Percentiles rank a stretch among this genome's conserved stretches.
Conservation (phyloP, 305 asterid species). For the Solanum hybrid region DNA sequence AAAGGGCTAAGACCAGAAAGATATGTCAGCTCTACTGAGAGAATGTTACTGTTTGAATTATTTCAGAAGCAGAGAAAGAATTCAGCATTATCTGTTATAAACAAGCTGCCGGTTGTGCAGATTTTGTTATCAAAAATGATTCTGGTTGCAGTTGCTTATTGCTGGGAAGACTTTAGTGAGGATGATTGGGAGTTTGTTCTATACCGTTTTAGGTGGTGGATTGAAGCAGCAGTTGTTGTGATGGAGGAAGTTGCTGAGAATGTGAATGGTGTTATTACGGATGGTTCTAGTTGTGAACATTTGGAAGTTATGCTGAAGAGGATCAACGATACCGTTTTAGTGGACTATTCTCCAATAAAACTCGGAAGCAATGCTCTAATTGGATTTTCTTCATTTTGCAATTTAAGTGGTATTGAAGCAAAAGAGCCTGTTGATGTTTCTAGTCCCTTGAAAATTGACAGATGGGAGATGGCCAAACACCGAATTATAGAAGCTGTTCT, state of each 20-base stretch:
- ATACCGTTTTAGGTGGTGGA: constrained; percentile 83
- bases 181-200: constrained; percentile 91
- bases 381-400: constrained; percentile 62
- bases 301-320: constrained; percentile 31
- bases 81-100: constrained; percentile 45
- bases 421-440: constrained; percentile 29
- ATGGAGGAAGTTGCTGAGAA: constrained; percentile 86
- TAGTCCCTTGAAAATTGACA: constrained; percentile 45
- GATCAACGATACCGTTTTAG: constrained; percentile 35
- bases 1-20: constrained; percentile 56
- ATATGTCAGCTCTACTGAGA: constrained; percentile 43
- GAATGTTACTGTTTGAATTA: constrained; percentile 49
- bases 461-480: constrained; percentile 69
- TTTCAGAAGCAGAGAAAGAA: constrained; percentile 75
- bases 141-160: constrained; percentile 72
- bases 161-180: constrained; percentile 82
- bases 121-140: constrained; percentile 61
- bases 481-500: constrained; percentile 80
- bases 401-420: constrained; percentile 32
- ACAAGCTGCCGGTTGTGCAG: constrained; percentile 76
- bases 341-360: constrained; percentile 45
- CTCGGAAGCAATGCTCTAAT: constrained; percentile 80
- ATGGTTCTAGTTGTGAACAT: constrained; percentile 20
- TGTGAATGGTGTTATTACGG: constrained; percentile 23
- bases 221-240: constrained; percentile 68